phyloP scores from a whole-genome alignment of 2,329 filamentous ascomycete species.

The Talaromyces sp. region DNA sequence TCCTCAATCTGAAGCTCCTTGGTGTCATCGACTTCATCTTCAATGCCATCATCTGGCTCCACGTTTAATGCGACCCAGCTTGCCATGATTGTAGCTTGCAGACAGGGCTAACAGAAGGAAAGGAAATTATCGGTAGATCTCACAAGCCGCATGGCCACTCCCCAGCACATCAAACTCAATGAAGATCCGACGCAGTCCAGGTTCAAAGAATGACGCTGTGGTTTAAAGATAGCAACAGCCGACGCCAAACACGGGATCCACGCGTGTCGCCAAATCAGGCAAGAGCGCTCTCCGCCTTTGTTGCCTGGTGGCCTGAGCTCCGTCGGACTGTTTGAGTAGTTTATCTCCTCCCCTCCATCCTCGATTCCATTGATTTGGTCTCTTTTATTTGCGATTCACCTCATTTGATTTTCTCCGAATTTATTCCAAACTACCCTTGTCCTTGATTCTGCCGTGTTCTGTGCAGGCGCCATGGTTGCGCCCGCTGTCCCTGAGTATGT shows the following conservation, averaged over 20 bases:
- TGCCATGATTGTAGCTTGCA: conserved; percentile 43
- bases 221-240: background rate
- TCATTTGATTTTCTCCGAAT: background rate
- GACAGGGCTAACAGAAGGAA: conserved; percentile 7
- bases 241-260: conserved; percentile 20
- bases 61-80: conserved; percentile 89
- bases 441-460: conserved; percentile 16
- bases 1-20: conserved; percentile 98
- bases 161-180: background rate
- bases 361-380: conserved; percentile 8
- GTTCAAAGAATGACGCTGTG: background rate
- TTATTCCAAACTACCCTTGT: background rate
- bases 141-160: conserved; percentile 25
- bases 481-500: conserved; percentile 76
- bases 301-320: conserved; percentile 26
- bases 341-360: conserved; percentile 12
- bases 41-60: conserved; percentile 85
- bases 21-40: conserved; percentile 91
- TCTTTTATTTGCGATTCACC: conserved; percentile 5
- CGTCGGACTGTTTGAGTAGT: conserved; percentile 15
- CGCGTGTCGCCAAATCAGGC: conserved; percentile 21
- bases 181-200: too few relatives aligned
- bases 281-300: conserved; percentile 21
- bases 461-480: conserved; percentile 63
- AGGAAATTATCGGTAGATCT: background rate